Evolutionary conservation across 1,139 yeast genomes (phyloP).

Genomic region (Scheffersomyces quercinus): DNA sequence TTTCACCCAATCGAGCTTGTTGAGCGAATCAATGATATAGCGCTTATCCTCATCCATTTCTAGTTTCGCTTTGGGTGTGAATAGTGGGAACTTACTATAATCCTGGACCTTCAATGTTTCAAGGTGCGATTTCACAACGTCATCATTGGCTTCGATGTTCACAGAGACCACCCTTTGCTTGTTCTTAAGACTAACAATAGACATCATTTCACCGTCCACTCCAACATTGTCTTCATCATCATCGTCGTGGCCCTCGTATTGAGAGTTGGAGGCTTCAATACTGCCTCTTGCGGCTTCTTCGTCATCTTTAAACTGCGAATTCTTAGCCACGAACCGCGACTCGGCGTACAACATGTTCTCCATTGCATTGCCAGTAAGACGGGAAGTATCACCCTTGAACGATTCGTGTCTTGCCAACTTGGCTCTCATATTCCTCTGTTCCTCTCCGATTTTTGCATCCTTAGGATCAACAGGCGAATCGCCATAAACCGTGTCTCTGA

Average conservation of each 20-base stretch:
- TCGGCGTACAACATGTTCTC: slow-evolving; percentile 43
- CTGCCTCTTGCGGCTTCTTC: slow-evolving; percentile 1
- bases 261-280: background rate
- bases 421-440: slow-evolving; percentile 30
- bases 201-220: slow-evolving; percentile 17
- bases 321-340: slow-evolving; percentile 21
- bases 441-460: slow-evolving; percentile 35
- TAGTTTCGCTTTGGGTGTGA: slow-evolving; percentile 27
- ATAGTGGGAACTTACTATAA: slow-evolving; percentile 28
- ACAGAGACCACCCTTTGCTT: slow-evolving; percentile 20
- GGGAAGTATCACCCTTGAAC: slow-evolving; percentile 46
- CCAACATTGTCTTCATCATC: slow-evolving; percentile 9
- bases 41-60: slow-evolving; percentile 43
- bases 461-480: slow-evolving; percentile 30
- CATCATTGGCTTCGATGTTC: slow-evolving; percentile 25
- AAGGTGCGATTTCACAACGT: slow-evolving; percentile 18
- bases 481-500: slow-evolving; percentile 34
- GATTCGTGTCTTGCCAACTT: slow-evolving; percentile 33
- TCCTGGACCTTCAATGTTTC: slow-evolving; percentile 19
- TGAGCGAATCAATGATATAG: slow-evolving; percentile 50
- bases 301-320: slow-evolving; percentile 10
- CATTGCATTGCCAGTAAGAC: slow-evolving; percentile 38
- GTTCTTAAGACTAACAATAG: slow-evolving; percentile 5
- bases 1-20: slow-evolving; percentile 62
- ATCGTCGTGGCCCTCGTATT: background rate